Base-by-base conservation (phyloP, 148 eudicot genomes). In the Chenopodium berlandieri region DNA sequence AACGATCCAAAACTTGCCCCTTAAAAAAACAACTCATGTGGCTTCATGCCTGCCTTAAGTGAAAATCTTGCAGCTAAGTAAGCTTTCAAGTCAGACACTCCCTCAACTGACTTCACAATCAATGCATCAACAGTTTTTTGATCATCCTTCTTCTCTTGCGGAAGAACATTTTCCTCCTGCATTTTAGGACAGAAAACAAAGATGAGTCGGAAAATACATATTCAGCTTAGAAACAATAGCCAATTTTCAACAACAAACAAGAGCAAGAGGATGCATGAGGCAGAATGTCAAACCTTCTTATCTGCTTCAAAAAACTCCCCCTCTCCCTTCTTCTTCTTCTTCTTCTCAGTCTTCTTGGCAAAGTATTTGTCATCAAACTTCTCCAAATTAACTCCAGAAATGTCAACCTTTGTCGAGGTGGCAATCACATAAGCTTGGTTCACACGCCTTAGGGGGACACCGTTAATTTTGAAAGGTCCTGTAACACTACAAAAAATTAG, bases 401-500 rank as follows among this genome's bases (percentile, higher is more conserved):
- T 34, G 73, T 91, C 92, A 71, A 89, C 88, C 80, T 87, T 91
- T 16, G 94, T 91, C 2, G 92, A 89, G 0, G 94, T 91, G 1
- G 66, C 94, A 81, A 91, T 90, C 17, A 90, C 94, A 80, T 90
- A 88, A 4, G 92, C 69, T 47, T 89, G 92, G 82, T 91, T 91
- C 13, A 7, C 90, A 47, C 94, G 87, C 63, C 94, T 88, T 6
- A 91, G 79, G 31, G 92, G 94, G 47, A 91, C 92, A 3, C 92
- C 94, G 16, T 62, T 91, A 19, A 91, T 46, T 86, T 89, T 88
- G 83, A 87, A 91, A 25, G 46, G 92, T 46, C 94, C 94, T 91
- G 84, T 5, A 40, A 40, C 44, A 40, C 44, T 40, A 40, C 44
- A 40, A 40, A 40, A 34, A 40, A 40, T 40, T 40, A 40, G 44